These are phyloP conservation scores for Fusarium sp. DNA, from an alignment of 2,329 filamentous ascomycete genomes.

Conservation along the genomic window DNA sequence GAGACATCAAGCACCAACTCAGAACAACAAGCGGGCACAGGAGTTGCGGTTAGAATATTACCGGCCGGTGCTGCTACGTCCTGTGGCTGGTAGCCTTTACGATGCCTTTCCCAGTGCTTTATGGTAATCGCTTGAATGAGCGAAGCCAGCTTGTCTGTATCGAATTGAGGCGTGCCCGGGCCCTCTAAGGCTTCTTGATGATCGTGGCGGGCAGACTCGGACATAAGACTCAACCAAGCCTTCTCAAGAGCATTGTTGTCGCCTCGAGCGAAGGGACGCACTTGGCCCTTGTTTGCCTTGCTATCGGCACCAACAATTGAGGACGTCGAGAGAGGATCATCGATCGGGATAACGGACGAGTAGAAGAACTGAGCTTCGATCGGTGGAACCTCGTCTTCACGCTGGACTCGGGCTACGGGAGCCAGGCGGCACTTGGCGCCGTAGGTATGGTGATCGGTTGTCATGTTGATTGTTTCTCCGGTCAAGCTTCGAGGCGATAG, in stretches of 20 bases:
- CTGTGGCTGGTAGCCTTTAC: constrained; percentile 54
- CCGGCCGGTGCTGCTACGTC: constrained; percentile 51
- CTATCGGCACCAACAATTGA: constrained; percentile 67
- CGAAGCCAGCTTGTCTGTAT: constrained; percentile 33
- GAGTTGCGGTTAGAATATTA: constrained; percentile 51
- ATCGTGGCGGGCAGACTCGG: constrained; percentile 63
- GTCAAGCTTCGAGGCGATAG: constrained; percentile 17
- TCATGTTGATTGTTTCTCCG: constrained; percentile 35
- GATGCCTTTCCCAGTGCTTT: constrained; percentile 65
- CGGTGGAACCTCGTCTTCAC: constrained; percentile 68
- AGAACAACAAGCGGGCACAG: constrained; percentile 63
- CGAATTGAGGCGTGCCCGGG: constrained; percentile 25
- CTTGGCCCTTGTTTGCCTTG: constrained; percentile 70
- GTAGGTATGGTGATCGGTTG: constrained; percentile 66
- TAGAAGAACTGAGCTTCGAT: constrained; percentile 87
- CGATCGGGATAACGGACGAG: constrained; percentile 84
- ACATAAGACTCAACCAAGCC: constrained; percentile 78
- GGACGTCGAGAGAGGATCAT: constrained; percentile 84
- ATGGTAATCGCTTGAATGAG: constrained; percentile 62
- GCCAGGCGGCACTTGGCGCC: constrained; percentile 72
- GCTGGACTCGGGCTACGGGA: constrained; percentile 59
- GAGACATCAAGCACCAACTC: constrained; percentile 64
- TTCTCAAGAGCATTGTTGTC: constrained; percentile 87
- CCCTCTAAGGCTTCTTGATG: constrained; percentile 58
- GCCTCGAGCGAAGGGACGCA: constrained; percentile 82